A percentile compares a stretch with the other conserved stretches of the same genome.
Conservation (phyloP, 1,284 basidiomycete species). For the Cryptococcus hybrid region DNA sequence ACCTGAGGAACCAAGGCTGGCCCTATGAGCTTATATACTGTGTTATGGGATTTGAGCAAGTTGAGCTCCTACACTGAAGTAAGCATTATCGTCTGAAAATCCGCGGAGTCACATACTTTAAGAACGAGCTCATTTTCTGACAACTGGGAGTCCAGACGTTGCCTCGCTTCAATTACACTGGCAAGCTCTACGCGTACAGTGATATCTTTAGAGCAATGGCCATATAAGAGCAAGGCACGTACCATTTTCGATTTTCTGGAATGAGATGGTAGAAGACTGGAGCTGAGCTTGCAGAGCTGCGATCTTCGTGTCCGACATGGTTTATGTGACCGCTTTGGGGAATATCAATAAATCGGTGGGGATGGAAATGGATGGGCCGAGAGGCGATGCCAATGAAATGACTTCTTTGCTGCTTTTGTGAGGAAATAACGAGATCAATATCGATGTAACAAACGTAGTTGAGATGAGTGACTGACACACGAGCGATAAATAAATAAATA, state of each 20-base stretch:
- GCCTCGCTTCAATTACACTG: conserved; percentile 70
- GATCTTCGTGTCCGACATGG: conserved; percentile 34
- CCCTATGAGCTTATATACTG: conserved; percentile 89
- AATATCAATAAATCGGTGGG: background rate
- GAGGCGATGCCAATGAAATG: too few relatives aligned
- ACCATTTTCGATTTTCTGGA: conserved; percentile 70
- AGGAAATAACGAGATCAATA: too few relatives aligned
- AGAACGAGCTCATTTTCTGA: conserved; percentile 91
- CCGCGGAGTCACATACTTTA: conserved; percentile 59
- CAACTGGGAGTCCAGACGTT: conserved; percentile 80
- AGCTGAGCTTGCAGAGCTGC: conserved; percentile 50
- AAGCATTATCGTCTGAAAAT: background rate
- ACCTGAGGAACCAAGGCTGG: conserved; percentile 91
- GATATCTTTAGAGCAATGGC: background rate
- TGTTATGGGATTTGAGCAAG: conserved; percentile 71
- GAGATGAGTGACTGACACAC: too few relatives aligned
- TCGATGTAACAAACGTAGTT: too few relatives aligned
- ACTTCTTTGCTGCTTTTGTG: too few relatives aligned
- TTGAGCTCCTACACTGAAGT: conserved; percentile 63
- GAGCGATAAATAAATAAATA: too few relatives aligned
- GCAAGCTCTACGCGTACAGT: conserved; percentile 58
- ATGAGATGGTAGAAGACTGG: conserved; percentile 66
- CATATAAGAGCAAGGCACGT: conserved; percentile 10
- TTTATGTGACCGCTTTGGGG: background rate
- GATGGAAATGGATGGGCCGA: too few relatives aligned